Conservation (phyloP, 73 alveolate species). For the Diophrys sp. region DNA sequence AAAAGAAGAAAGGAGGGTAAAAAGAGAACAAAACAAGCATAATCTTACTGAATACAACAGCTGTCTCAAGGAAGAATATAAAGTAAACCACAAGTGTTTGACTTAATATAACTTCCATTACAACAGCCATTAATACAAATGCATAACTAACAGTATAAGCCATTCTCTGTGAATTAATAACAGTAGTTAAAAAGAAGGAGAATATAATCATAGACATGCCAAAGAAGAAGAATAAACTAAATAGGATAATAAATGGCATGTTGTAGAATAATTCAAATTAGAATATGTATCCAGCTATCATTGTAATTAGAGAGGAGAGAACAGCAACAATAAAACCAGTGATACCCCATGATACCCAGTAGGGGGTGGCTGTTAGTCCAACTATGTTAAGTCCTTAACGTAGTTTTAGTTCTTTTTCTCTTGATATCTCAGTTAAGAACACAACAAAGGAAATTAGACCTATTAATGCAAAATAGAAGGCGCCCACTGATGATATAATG, state of each 20-base stretch:
- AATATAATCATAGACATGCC: constrained; percentile 22
- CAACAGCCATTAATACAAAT: constrained; percentile 22
- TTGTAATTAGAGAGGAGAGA: not conserved
- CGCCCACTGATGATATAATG: constrained; percentile 72
- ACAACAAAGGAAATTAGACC: constrained; percentile 62
- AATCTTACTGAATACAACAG: constrained; percentile 10
- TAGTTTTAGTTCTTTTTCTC: constrained; percentile 74
- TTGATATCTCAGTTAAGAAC: constrained; percentile 63
- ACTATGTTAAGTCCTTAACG: constrained; percentile 60
- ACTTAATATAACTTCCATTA: constrained; percentile 29
- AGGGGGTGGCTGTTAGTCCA: constrained; percentile 27
- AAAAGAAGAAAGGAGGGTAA: constrained; percentile 42
- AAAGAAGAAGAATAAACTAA: constrained; percentile 28
- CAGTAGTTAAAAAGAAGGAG: constrained; percentile 38
- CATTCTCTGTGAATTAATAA: constrained; percentile 12
- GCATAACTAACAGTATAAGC: constrained; percentile 50
- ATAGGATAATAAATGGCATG: constrained; percentile 19
- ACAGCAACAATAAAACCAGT: constrained; percentile 12
- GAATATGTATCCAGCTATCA: constrained; percentile 14
- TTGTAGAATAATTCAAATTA: constrained; percentile 26
- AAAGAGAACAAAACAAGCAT: constrained; percentile 9
- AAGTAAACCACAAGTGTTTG: constrained; percentile 24
- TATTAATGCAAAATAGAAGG: constrained; percentile 69
- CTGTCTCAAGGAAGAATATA: constrained; percentile 35
- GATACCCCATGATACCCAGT: constrained; percentile 29